Base-by-base conservation (phyloP, 768 basidiomycete genomes). In the Pleurotus giganteus region DNA sequence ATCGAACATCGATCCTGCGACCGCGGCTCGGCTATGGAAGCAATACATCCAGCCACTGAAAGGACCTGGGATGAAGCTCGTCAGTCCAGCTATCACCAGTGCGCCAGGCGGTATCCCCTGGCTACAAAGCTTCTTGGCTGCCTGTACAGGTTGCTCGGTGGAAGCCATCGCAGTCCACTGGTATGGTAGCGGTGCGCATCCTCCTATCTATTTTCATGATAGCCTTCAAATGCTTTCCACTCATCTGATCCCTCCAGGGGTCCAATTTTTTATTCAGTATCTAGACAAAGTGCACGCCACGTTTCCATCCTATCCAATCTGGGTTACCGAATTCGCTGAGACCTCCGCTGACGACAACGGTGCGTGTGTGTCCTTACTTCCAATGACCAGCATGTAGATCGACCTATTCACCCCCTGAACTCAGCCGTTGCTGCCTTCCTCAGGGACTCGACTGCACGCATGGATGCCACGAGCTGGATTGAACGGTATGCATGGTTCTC, bases 401-500 rank as follows among this genome's bases (percentile, higher is more conserved):
- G 13, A 12, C 7, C 12, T 3, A 7, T n/a, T 12, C 9, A 7
- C 26, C 23, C 2, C 19, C 43, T 9, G 9, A 11, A 29, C 17
- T 9, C 17, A 54, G 72, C 76, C 46, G 68, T 77, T 29, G 58
- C 68, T 26, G 51, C 64, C 41, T 78, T 79, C 61, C 69, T 79
- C 65, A 75, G 74, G 54, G 65, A 65, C n/a, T 73, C 73, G 12
- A 68, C 69, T 24, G 50, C 60, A 7, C 79, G 72, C 60, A 71
- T 80, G 70, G 75, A 79, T 32, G 54, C 56, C 11, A 70, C 76
- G 2, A 62, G 63, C 21, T 79, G 71, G 69, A 69, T 79, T 2
- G 74, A 79, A 54, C 69, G 76, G 4, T 79, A 78, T 56, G 69
- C 76, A n/a, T 80, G 76, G 78, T 79, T 79, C 57, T 78, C 75